Evolutionary conservation across 441 rosid genomes (phyloP).

Genomic region (Manihot esculenta): DNA sequence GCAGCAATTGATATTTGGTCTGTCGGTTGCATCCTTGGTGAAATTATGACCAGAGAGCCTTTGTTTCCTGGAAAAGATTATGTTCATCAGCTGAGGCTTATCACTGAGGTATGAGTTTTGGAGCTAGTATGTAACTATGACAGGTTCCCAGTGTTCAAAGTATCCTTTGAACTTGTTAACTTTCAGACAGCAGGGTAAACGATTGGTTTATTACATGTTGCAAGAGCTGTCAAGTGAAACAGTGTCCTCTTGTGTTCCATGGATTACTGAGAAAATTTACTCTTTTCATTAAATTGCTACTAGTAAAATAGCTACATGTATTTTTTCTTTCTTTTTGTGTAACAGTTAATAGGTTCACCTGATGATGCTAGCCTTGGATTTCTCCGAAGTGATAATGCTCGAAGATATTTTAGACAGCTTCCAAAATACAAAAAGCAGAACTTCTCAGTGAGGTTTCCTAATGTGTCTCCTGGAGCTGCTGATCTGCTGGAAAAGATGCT

Average conservation of each 20-base stretch:
- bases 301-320: not conserved
- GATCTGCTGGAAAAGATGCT: constrained; percentile 96
- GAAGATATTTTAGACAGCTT: constrained; percentile 84
- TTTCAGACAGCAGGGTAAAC: not conserved
- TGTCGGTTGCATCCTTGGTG: constrained; percentile 96
- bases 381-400: constrained; percentile 82
- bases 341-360: constrained; percentile 89
- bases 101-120: constrained; percentile 73
- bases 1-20: constrained; percentile 98
- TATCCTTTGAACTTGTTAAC: not conserved
- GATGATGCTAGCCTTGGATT: constrained; percentile 88
- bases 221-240: not conserved
- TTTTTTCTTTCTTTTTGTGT: constrained; percentile 18
- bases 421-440: constrained; percentile 81
- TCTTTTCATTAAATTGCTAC: not conserved
- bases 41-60: constrained; percentile 75
- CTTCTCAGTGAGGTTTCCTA: constrained; percentile 69
- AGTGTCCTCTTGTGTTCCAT: too few species aligned
- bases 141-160: not conserved
- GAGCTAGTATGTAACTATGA: not conserved
- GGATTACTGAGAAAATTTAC: not conserved
- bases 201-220: not conserved
- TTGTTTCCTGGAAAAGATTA: constrained; percentile 94
- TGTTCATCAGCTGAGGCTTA: constrained; percentile 91
- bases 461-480: constrained; percentile 61